Conservation (phyloP, 2,329 filamentous ascomycete genomes). For the Colletotrichum sublineola region DNA sequence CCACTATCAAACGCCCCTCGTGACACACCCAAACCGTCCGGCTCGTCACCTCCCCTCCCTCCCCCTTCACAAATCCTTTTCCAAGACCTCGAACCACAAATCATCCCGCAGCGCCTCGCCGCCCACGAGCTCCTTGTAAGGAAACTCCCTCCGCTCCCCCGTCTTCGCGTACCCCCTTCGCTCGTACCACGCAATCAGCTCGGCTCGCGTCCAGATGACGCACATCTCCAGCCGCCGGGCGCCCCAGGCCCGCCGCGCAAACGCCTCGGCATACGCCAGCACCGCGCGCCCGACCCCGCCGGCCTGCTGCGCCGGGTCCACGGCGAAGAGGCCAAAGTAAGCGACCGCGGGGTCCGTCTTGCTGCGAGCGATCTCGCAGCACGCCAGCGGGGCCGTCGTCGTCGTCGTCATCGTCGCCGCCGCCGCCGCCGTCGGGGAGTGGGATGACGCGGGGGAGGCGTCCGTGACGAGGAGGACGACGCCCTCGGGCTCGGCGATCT, state of each 20-base stretch:
- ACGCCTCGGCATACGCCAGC: slow-evolving; percentile 56
- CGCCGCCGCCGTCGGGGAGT: no score
- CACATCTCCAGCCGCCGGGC: slow-evolving; percentile 56
- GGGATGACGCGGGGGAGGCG: not conserved
- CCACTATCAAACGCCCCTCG: not conserved
- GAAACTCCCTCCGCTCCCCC: slow-evolving; percentile 58
- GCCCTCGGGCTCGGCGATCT: slow-evolving; percentile 55
- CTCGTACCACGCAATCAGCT: slow-evolving; percentile 62
- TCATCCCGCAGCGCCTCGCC: slow-evolving; percentile 57
- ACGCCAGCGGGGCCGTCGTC: slow-evolving; percentile 52
- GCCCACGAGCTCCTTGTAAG: slow-evolving; percentile 54
- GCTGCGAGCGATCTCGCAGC: slow-evolving; percentile 58
- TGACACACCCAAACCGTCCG: no score
- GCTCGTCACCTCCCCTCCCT: not conserved
- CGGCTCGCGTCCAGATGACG: slow-evolving; percentile 58
- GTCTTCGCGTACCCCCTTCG: slow-evolving; percentile 58
- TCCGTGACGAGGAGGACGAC: slow-evolving; percentile 55
- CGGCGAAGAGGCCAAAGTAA: slow-evolving; percentile 64
- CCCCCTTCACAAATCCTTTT: slow-evolving; percentile 52
- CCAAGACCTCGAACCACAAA: slow-evolving; percentile 57
- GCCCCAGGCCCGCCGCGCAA: slow-evolving; percentile 52
- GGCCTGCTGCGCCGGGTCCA: slow-evolving; percentile 57
- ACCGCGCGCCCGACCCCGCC: slow-evolving; percentile 59
- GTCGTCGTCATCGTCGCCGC: not conserved
- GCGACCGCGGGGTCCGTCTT: not conserved